Evolutionary conservation across 2,329 filamentous ascomycete genomes (phyloP), one percentile per base, ranked within the genome.

Genomic region (Westerdykella sp.): DNA sequence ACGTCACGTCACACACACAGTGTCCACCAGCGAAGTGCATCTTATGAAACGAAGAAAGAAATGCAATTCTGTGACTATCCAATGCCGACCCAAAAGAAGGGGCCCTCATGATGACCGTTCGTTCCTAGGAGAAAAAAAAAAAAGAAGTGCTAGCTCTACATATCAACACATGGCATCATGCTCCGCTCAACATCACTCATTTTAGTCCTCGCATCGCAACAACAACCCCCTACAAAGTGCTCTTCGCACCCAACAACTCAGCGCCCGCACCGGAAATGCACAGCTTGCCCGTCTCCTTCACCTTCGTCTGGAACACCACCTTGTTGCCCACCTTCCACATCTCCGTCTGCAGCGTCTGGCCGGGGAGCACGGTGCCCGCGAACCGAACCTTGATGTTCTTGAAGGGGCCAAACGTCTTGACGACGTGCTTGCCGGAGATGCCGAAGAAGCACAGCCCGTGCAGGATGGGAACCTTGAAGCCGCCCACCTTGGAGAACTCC

Each of bases 371-470:
- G 9, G 86, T 83, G 42, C 89, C 88, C 1, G 87, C 87, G 67
- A 95, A 95, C 53, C 90, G 76, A 14, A 94, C 89, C 77, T 95
- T 95, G 72, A 95, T 82, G 72, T 89, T 95, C 78, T 87, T 89
- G 72, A 85, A 88, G 31, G 78, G 71, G 4, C 93, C 93, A 60
- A 83, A 97, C 51, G 76, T 84, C 70, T 88, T 79, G 66, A 90
- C 85, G 32, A 98, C 81, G 47, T 91, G 89, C 77, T 95, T 96
- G 52, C 84, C 87, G 13, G 87, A 84, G 53, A 97, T 81, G 55
- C 93, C 93, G 60, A 98, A 91, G 65, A 83, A 93, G 78, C 89
- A 95, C 31, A 98, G 80, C n/a, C 93, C 93, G 73, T 98, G 93
- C 42, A 98, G 76, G 65, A 98, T 98, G 11, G 93, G 93, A 22